Evolutionary conservation across 164 flowering plant genomes (phyloP), one percentile per base, ranked within the genome.

Genomic region (Vitis vinifera): DNA sequence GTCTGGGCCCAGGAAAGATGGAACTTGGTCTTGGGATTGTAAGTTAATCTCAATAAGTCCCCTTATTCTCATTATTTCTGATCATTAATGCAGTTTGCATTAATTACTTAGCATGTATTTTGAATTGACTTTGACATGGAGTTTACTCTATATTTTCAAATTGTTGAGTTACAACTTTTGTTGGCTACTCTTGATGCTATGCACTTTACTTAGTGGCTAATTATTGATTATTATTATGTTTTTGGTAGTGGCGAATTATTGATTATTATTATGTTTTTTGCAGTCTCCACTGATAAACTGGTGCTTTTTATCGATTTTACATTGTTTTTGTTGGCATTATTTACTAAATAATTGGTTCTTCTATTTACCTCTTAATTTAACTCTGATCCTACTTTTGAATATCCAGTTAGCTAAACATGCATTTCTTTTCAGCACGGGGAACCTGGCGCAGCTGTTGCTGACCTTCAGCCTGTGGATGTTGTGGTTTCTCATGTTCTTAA

Each of bases 11-110:
- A 31, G 97, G 91, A 67, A 95, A 91, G 79, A 95, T 95, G 93
- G 99, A 95, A 83, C 92, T 95, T 73, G 99, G 99, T 70, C 98
- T 95, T 76, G 98, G 98, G 79, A 90, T 95, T 76, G 98, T 95
- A 83, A 82, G 97, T 76, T 49, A 31, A 62, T 15, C n/a, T 16
- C 27, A 53, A 3, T 23, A 19, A 49, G 30, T 11, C 56, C 27
- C 44, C 3, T 67, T 17, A 0, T 72, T 27, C 15, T 59, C 15
- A 13, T 47, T 51, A 31, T 59, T 62, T 3, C 17, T 9, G 8
- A 37, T 31, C 51, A 37, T 47, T 48, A 16, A 8, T 55, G n/a
- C 23, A 14, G 12, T 50, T 65, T 1, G 12, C 55, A 17, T 52
- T 51, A 52, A 10, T 49, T 63, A 9, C 15, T 9, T 27, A 4